phyloP scores from a whole-genome alignment of 163 green algal genomes.

The Coccomyxa subellipsoidea region DNA sequence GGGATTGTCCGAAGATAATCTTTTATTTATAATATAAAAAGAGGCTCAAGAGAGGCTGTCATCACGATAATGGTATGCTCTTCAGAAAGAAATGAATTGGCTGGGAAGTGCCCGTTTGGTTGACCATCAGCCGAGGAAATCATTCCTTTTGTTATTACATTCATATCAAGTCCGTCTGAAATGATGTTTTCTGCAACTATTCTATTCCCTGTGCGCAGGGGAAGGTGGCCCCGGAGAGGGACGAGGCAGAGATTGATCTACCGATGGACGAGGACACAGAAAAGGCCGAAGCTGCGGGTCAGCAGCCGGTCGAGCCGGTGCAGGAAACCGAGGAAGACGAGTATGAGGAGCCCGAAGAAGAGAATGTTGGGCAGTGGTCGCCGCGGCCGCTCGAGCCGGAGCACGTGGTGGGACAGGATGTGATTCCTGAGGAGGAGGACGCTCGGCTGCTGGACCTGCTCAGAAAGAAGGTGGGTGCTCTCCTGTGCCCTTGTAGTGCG shows the following conservation, averaged over 20 bases:
- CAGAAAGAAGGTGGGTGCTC: conserved; percentile 32
- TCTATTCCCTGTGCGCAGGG: not conserved
- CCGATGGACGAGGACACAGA: not conserved
- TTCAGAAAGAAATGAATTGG: too few species aligned
- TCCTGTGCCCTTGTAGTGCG: too few species aligned
- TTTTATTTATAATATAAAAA: too few species aligned
- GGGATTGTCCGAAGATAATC: too few species aligned
- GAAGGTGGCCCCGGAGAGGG: not conserved
- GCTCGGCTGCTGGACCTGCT: conserved; percentile 45
- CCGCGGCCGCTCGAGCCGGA: conserved; percentile 33
- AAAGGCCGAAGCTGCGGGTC: conserved; percentile 1
- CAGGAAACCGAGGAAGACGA: conserved; percentile 12
- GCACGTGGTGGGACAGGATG: conserved; percentile 43
- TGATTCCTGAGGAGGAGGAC: conserved; percentile 73
- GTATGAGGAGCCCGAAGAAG: conserved; percentile 32
- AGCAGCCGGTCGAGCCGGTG: not conserved
- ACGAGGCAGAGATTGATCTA: not conserved
- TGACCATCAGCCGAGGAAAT: too few species aligned
- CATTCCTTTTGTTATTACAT: too few species aligned
- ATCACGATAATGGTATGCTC: too few species aligned
- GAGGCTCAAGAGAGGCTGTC: too few species aligned
- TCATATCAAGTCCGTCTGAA: too few species aligned
- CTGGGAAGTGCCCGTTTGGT: too few species aligned
- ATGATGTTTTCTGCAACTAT: too few species aligned
- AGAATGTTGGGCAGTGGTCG: conserved; percentile 32